Evolutionary conservation across 2,329 filamentous ascomycete species (phyloP), one percentile per base, ranked within the genome.

Genomic region (Dactylonectria estremocensis): DNA sequence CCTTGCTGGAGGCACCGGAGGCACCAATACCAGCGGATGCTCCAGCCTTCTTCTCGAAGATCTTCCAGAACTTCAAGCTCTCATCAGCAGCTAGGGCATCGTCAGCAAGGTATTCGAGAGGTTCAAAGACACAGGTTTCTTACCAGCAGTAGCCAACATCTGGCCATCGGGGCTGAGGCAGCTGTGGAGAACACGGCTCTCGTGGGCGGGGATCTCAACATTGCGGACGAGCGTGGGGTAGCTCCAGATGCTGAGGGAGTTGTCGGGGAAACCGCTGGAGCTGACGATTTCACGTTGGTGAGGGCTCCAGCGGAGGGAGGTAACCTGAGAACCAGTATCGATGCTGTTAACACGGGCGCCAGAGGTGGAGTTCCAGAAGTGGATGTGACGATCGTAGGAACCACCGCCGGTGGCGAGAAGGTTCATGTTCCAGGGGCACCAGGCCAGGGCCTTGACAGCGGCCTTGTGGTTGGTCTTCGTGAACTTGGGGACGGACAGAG

Each of bases 401-500:
- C 96, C 96, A 78, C 96, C 96, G 64, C 96, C 96, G 49, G 96
- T 98, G 65, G 96, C 96, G 54, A 99, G 92, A 56, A 98, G 91
- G 87, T 98, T 98, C 83, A 94, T 91, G 85, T 97, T 96, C 96
- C 96, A 99, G 49, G 96, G 96, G 88, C 96, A 99, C 96, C 96
- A 99, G 71, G 95, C 93, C 52, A 99, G 90, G 66, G 96, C 96
- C 90, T 99, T 99, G 84, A 99, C 95, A 50, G 96, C 96, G 64
- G 96, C 96, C 83, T 96, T 96, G 88, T 99, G 96, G 89, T 99
- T 99, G 79, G 95, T 97, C 91, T 99, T 99, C 83, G 95, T 96
- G 87, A 98, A 98, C 86, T 98, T 98, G 81, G 96, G 96, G 10
- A 97, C 95, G 18, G 91, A 91, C 67, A 99, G 88, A 9, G 94